phyloP scores from a whole-genome alignment of 768 basidiomycete genomes.

The Tephrocybe sp. region DNA sequence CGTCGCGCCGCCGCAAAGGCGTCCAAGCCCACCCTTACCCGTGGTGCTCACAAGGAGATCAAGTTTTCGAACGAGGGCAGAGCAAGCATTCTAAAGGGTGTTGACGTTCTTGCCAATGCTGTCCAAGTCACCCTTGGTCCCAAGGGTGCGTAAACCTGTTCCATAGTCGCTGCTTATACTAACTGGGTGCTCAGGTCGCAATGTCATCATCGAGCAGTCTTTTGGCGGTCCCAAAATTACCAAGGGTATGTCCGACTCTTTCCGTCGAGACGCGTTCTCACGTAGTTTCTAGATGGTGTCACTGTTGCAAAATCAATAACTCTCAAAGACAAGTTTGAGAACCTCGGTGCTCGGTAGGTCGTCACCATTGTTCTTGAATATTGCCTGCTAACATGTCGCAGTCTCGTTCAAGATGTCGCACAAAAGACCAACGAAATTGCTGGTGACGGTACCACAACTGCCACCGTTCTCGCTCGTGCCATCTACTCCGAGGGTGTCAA shows the following conservation, averaged over 20 bases:
- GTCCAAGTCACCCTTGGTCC: conserved; percentile 96
- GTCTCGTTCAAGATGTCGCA: conserved; percentile 93
- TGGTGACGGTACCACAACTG: conserved; percentile 97
- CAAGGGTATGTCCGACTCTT: conserved; percentile 59
- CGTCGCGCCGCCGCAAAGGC: conserved; percentile 64
- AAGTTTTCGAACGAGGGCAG: conserved; percentile 95
- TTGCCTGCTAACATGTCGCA: conserved; percentile 22
- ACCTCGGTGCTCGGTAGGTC: conserved; percentile 91
- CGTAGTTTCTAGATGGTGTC: conserved; percentile 72
- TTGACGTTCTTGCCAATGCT: conserved; percentile 95
- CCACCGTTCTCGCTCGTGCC: conserved; percentile 93
- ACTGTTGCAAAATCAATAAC: conserved; percentile 95
- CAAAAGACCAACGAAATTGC: conserved; percentile 96
- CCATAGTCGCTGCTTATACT: not conserved
- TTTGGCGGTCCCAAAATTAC: conserved; percentile 93
- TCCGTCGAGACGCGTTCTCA: not conserved
- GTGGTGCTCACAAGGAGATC: conserved; percentile 93
- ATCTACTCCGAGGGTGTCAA: conserved; percentile 99
- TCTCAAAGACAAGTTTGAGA: conserved; percentile 98
- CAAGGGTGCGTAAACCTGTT: conserved; percentile 57
- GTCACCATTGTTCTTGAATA: not conserved
- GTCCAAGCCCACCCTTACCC: conserved; percentile 48
- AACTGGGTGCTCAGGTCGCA: conserved; percentile 59
- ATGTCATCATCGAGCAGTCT: conserved; percentile 96
- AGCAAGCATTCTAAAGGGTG: conserved; percentile 90